phyloP scores from a whole-genome alignment of 2,329 filamentous ascomycete species.

The Penicillium decumbens region DNA sequence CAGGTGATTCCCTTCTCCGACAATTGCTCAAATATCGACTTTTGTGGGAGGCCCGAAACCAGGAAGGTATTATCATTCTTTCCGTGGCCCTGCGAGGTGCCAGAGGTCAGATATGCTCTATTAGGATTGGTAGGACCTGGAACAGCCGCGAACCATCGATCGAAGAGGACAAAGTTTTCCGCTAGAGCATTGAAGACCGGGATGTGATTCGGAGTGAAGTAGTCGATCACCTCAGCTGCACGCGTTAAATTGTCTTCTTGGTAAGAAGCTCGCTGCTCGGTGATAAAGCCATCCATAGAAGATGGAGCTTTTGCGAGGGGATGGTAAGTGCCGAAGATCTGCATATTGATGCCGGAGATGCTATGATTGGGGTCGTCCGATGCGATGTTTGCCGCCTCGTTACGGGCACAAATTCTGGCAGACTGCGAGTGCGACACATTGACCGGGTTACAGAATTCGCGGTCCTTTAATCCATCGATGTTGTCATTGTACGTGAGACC shows the following conservation, averaged over 20 bases:
- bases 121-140: slow-evolving; percentile 41
- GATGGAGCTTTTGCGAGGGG: slow-evolving; percentile 25
- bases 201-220: slow-evolving; percentile 42
- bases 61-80: slow-evolving; percentile 35
- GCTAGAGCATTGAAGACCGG: slow-evolving; percentile 41
- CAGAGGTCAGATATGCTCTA: slow-evolving; percentile 37
- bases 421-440: not conserved
- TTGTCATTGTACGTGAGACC: not conserved
- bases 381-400: slow-evolving; percentile 29
- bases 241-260: not conserved
- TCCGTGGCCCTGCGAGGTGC: slow-evolving; percentile 41
- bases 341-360: slow-evolving; percentile 43
- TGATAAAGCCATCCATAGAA: slow-evolving; percentile 2
- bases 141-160: slow-evolving; percentile 42
- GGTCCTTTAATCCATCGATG: not conserved
- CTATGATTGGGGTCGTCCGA: slow-evolving; percentile 44
- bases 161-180: slow-evolving; percentile 45
- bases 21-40: slow-evolving; percentile 41
- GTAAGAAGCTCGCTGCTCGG: not conserved
- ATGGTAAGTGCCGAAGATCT: slow-evolving; percentile 40
- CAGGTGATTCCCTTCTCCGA: slow-evolving; percentile 41
- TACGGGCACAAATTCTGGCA: not conserved
- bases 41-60: slow-evolving; percentile 35
- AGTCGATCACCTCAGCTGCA: slow-evolving; percentile 15
- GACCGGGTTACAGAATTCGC: not conserved